Evolutionary conservation across 176 grass and related monocot genomes (phyloP).

Genomic region (Musa beccarii): DNA sequence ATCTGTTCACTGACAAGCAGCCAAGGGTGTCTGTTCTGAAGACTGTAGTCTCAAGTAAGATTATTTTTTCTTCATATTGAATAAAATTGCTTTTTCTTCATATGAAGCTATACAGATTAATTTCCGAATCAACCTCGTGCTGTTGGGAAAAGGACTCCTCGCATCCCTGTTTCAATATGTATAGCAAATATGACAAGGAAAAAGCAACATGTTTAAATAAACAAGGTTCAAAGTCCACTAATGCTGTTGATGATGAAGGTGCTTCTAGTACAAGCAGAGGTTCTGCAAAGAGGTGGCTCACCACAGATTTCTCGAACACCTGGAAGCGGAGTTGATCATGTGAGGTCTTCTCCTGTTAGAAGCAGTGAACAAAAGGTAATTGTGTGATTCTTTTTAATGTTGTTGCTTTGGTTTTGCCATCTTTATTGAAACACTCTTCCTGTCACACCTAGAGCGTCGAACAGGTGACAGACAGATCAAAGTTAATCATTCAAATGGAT

Average conservation of each 20-base stretch:
- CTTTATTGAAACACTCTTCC: conserved; percentile 20
- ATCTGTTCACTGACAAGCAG: no score
- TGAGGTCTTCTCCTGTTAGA: conserved; percentile 50
- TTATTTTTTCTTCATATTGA: no score
- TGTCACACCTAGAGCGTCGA: conserved; percentile 56
- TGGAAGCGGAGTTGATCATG: conserved; percentile 41
- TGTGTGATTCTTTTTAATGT: conserved; percentile 18
- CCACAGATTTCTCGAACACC: conserved; percentile 68
- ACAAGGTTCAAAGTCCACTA: conserved; percentile 38
- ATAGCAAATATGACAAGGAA: conserved; percentile 49
- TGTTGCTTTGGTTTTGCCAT: conserved; percentile 14
- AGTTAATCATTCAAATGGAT: conserved; percentile 55
- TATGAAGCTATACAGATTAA: conserved; percentile 4
- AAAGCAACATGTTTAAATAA: conserved; percentile 19
- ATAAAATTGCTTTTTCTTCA: neutral
- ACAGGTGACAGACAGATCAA: conserved; percentile 72
- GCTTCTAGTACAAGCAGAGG: conserved; percentile 78
- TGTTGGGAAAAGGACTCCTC: conserved; percentile 96
- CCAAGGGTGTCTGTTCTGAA: no score
- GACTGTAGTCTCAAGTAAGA: neutral
- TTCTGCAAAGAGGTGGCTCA: conserved; percentile 76
- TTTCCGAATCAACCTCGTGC: conserved; percentile 31
- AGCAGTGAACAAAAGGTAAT: conserved; percentile 62
- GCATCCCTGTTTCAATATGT: conserved; percentile 76
- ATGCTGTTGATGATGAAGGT: conserved; percentile 75